phyloP scores from a whole-genome alignment of 106 monocot genomes.

The Platanthera guangdongensis region DNA sequence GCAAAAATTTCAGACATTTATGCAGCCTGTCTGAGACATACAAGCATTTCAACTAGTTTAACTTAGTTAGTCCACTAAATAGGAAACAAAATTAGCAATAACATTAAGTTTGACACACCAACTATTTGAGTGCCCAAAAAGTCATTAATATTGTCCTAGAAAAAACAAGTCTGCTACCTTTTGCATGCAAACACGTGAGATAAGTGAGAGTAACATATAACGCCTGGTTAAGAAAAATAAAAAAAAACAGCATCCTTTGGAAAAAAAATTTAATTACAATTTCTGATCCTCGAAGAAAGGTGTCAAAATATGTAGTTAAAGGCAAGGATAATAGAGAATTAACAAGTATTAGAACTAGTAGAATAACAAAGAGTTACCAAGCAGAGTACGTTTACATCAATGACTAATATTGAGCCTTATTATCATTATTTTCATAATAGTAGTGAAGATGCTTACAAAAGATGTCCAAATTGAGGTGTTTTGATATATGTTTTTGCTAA shows the following conservation, averaged over 20 bases:
- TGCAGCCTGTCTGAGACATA: neutral
- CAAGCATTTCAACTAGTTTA: neutral
- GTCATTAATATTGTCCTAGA: neutral
- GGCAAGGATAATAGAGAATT: too few relatives aligned
- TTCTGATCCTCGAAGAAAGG: neutral
- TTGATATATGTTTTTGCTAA: too few relatives aligned
- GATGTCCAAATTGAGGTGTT: too few relatives aligned
- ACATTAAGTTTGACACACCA: neutral
- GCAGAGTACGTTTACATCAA: too few relatives aligned
- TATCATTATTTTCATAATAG: too few relatives aligned
- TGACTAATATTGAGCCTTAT: too few relatives aligned
- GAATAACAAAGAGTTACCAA: too few relatives aligned
- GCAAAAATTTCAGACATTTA: neutral
- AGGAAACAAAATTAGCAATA: neutral
- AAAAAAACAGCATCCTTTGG: neutral
- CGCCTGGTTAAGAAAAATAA: neutral
- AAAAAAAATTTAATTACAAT: neutral
- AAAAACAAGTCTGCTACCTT: neutral
- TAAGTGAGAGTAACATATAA: neutral
- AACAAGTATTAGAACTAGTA: too few relatives aligned
- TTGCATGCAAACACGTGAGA: neutral
- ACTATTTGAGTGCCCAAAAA: neutral
- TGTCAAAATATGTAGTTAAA: too few relatives aligned
- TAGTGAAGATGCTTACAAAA: too few relatives aligned
- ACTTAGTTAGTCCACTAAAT: neutral